Conservation (phyloP, 2,329 filamentous ascomycete genomes). For the Penicillium palitans region DNA sequence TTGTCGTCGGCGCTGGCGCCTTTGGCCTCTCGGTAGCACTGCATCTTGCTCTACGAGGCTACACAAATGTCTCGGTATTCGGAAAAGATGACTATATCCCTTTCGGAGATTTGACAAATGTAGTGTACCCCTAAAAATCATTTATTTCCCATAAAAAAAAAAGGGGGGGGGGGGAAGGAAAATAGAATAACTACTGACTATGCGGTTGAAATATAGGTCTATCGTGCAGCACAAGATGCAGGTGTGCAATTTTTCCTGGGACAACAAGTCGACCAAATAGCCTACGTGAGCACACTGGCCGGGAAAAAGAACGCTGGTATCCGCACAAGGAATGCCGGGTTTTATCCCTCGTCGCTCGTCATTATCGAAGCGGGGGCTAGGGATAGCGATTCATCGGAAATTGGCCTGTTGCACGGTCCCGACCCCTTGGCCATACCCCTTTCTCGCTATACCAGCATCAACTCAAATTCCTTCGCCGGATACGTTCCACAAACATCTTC, state of each 20-base stretch:
- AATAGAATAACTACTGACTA: background rate
- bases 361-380: slow-evolving; percentile 5
- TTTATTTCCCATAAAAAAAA: background rate
- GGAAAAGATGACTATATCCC: background rate
- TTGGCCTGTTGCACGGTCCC: background rate
- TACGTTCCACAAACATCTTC: slow-evolving; percentile 1
- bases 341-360: slow-evolving; percentile 6
- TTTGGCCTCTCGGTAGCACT: slow-evolving; percentile 14
- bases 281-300: slow-evolving; percentile 8
- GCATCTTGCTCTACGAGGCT: slow-evolving; percentile 8
- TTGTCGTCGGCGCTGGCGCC: slow-evolving; percentile 11
- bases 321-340: slow-evolving; percentile 8
- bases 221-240: slow-evolving; percentile 8
- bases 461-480: background rate
- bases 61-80: slow-evolving; percentile 8
- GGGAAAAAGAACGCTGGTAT: slow-evolving; percentile 7
- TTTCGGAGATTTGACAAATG: slow-evolving; percentile 4
- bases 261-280: slow-evolving; percentile 5
- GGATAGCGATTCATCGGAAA: background rate
- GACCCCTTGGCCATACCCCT: slow-evolving; percentile 11
- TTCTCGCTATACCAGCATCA: slow-evolving; percentile 4
- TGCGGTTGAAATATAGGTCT: background rate
- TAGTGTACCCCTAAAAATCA: background rate
- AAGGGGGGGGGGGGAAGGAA: too few relatives aligned
- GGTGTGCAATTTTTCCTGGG: slow-evolving; percentile 8